phyloP scores from a whole-genome alignment of 208 protist genomes.

The Phytomonas francai region DNA sequence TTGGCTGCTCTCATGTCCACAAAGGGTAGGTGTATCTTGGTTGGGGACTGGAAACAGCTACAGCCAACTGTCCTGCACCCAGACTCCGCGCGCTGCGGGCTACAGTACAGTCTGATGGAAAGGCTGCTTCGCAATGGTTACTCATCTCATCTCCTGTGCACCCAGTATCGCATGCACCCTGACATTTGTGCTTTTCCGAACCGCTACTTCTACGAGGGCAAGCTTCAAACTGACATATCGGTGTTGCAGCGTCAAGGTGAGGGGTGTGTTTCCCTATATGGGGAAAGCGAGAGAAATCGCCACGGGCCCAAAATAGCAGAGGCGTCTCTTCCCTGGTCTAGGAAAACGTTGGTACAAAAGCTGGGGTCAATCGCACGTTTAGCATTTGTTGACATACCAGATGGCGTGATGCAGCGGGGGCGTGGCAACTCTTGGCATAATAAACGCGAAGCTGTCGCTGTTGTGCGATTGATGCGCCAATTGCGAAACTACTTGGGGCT shows the following conservation, averaged over 20 bases:
- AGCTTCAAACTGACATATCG: slow-evolving; percentile 37
- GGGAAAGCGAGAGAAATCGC: not conserved
- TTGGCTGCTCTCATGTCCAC: slow-evolving; percentile 64
- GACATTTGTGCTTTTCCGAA: slow-evolving; percentile 83
- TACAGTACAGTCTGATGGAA: slow-evolving; percentile 61
- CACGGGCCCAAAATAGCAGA: not conserved
- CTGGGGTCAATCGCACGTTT: slow-evolving; percentile 35
- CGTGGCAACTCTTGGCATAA: slow-evolving; percentile 36
- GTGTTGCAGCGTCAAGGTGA: slow-evolving; percentile 21
- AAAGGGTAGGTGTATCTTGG: slow-evolving; percentile 50
- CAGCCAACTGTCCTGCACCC: slow-evolving; percentile 80
- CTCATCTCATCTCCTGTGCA: slow-evolving; percentile 56
- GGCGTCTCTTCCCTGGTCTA: not conserved
- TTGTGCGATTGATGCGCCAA: slow-evolving; percentile 65
- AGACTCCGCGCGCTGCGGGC: slow-evolving; percentile 38
- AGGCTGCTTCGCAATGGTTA: slow-evolving; percentile 61
- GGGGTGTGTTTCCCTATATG: not conserved
- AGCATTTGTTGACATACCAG: slow-evolving; percentile 59
- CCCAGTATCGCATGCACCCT: slow-evolving; percentile 89
- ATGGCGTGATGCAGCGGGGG: slow-evolving; percentile 39
- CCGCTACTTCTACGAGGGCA: slow-evolving; percentile 62
- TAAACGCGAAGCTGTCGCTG: slow-evolving; percentile 34
- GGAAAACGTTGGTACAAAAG: slow-evolving; percentile 10
- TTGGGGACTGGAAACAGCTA: slow-evolving; percentile 88
- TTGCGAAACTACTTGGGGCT: slow-evolving; percentile 46